Evolutionary conservation across 352 stramenopile genomes (phyloP).

Genomic region (Phytophthora melonis): DNA sequence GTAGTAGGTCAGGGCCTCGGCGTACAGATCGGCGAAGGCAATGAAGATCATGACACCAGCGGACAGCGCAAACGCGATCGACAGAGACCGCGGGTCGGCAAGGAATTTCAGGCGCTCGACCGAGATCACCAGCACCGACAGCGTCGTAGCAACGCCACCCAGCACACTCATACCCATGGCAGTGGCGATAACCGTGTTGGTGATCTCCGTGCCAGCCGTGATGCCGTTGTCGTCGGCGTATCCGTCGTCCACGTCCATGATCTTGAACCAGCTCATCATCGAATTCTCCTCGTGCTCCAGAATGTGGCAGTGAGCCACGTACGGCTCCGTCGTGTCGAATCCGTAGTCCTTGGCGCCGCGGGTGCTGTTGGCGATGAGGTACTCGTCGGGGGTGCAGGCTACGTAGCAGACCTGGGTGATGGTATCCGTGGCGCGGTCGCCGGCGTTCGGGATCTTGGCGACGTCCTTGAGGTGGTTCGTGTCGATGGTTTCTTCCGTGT

Average conservation of each 20-base stretch:
- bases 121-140: conserved; percentile 70
- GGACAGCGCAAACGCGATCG: conserved; percentile 71
- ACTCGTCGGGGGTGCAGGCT: conserved; percentile 75
- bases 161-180: conserved; percentile 80
- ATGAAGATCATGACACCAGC: conserved; percentile 85
- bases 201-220: conserved; percentile 48
- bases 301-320: conserved; percentile 84
- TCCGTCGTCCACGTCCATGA: conserved; percentile 57
- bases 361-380: conserved; percentile 59
- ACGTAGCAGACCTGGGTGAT: conserved; percentile 85
- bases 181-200: conserved; percentile 55
- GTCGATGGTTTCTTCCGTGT: conserved; percentile 64
- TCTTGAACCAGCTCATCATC: conserved; percentile 84
- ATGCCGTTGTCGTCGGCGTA: conserved; percentile 53
- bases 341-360: conserved; percentile 66
- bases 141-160: conserved; percentile 66
- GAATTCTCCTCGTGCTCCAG: conserved; percentile 84
- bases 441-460: conserved; percentile 70
- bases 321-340: conserved; percentile 78
- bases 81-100: conserved; percentile 63
- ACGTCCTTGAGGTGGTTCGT: conserved; percentile 81
- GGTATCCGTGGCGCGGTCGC: conserved; percentile 34
- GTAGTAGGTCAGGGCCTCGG: conserved; percentile 64
- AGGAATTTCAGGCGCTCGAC: conserved; percentile 58
- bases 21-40: conserved; percentile 65